Evolutionary conservation across 1,284 basidiomycete genomes (phyloP), one percentile per base, ranked within the genome.

Genomic region (Jaminaea rosea): DNA sequence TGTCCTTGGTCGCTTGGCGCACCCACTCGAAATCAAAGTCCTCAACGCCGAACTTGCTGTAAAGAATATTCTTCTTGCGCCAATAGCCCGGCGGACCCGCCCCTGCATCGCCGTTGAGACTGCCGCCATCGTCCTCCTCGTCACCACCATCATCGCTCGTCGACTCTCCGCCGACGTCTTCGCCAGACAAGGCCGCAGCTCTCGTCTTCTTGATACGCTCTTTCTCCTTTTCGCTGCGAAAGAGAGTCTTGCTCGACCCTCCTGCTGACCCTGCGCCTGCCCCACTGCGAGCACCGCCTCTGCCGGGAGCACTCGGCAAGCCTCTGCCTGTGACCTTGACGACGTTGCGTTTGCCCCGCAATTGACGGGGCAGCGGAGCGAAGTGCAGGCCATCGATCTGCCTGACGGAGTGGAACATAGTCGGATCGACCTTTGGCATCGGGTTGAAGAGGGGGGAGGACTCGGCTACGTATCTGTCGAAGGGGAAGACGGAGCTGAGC

Each of bases 21-120:
- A 34, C 28, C 11, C 67, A 88, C 87, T 81, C 92, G 70, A 98
- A 99, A 74, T 99, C 94, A 69, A 99, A 99, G 75, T 99, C 93
- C 73, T 93, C 93, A 24, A 97, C 88, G n/a, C 93, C 93, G 64
- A 98, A 99, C 66, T 90, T 90, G 44, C 89, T 93, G 75, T 98
- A 98, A 75, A 94, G 90, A 69, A 99, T 98, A 75, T 94, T 90
- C 36, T 96, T 90, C 67, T 86, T 85, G 41, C 87, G 83, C 74
- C 94, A 99, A 60, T 85, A 82, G 54, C 82, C 83, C 0, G 92
- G 90, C 54, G 46, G 26, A 2, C 44, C 50, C 6, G 55, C 53
- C 19, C 56, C 59, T 23, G 59, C 52, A n/a, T 57, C 56, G 11
- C 53, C 50, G n/a, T n/a, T n/a, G n/a, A n/a, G n/a, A 15, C 50